Evolutionary conservation across 371 early-diverging fungal genomes (phyloP).

Genomic region (Polyrhizophydium stewartii): DNA sequence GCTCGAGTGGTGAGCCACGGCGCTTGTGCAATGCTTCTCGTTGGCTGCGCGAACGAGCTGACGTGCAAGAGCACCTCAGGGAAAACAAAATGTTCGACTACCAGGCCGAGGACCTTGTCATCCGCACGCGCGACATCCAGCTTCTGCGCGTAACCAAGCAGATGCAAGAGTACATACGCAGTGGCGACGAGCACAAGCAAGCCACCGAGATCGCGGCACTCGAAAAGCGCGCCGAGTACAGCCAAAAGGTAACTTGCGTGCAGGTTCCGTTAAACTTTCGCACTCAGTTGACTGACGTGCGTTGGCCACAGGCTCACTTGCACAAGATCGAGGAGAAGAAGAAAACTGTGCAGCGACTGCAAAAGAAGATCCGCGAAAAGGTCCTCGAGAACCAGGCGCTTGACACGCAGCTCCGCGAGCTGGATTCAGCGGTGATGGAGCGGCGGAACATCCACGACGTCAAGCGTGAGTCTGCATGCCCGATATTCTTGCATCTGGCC

Average conservation of each 20-base stretch:
- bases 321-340: conserved; percentile 39
- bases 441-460: conserved; percentile 28
- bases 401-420: conserved; percentile 17
- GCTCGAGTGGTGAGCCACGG: conserved; percentile 42
- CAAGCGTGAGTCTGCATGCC: conserved; percentile 18
- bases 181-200: conserved; percentile 48
- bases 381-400: conserved; percentile 28
- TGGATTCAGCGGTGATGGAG: conserved; percentile 31
- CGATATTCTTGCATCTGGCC: not conserved
- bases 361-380: conserved; percentile 29
- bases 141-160: conserved; percentile 53
- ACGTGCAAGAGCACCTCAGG: conserved; percentile 23
- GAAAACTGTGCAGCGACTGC: conserved; percentile 20
- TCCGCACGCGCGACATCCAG: conserved; percentile 51
- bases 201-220: conserved; percentile 39
- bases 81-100: conserved; percentile 56
- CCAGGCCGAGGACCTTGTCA: conserved; percentile 49
- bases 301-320: conserved; percentile 24
- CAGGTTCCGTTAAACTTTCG: no score
- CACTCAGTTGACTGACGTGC: not conserved
- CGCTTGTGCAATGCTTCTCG: not conserved
- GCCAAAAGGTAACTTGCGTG: conserved; percentile 26
- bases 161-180: conserved; percentile 55
- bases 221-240: conserved; percentile 41
- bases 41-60: not conserved